Percentiles rank a stretch among this genome's conserved stretches.
Evolutionary conservation across 2,329 filamentous ascomycete species (phyloP).

Genomic region (Claviceps sp.): DNA sequence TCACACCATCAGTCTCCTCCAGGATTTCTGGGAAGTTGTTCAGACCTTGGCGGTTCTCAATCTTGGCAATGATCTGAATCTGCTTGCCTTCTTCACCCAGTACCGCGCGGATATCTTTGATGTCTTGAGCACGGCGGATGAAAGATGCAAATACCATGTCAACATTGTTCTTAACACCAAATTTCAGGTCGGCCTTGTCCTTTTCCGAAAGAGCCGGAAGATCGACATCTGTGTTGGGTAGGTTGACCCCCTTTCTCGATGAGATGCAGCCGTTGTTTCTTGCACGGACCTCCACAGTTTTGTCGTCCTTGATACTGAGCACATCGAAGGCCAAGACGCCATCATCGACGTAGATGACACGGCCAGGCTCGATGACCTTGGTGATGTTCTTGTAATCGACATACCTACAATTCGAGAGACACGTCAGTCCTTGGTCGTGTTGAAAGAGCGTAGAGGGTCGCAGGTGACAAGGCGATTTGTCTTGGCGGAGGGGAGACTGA

Average conservation of each 20-base stretch:
- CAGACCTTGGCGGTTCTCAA: conserved; percentile 98
- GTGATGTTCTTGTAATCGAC: conserved; percentile 99
- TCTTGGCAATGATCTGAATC: conserved; percentile 99
- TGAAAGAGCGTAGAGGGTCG: neutral
- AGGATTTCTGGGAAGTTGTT: conserved; percentile 99
- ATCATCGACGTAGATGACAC: conserved; percentile 96
- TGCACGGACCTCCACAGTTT: conserved; percentile 76
- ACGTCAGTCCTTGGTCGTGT: neutral
- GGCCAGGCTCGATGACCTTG: conserved; percentile 84
- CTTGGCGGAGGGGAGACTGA: neutral
- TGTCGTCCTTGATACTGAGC: conserved; percentile 69
- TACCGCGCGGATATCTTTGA: conserved; percentile 80
- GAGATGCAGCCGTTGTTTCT: conserved; percentile 98
- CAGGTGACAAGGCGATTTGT: neutral
- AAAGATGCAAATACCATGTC: conserved; percentile 99
- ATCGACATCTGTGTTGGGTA: conserved; percentile 97
- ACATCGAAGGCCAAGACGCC: conserved; percentile 96
- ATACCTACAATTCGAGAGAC: conserved; percentile 44
- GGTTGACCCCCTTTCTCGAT: conserved; percentile 97
- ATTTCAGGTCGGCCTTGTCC: conserved; percentile 85
- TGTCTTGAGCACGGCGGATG: conserved; percentile 88
- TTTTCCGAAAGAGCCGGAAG: conserved; percentile 96
- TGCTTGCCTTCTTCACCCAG: conserved; percentile 85
- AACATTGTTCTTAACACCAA: conserved; percentile 96
- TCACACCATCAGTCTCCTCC: conserved; percentile 92